Percentiles rank a stretch among this genome's conserved stretches.
Conservation (phyloP, 2,329 filamentous ascomycete genomes). For the Fusarium irregulare region DNA sequence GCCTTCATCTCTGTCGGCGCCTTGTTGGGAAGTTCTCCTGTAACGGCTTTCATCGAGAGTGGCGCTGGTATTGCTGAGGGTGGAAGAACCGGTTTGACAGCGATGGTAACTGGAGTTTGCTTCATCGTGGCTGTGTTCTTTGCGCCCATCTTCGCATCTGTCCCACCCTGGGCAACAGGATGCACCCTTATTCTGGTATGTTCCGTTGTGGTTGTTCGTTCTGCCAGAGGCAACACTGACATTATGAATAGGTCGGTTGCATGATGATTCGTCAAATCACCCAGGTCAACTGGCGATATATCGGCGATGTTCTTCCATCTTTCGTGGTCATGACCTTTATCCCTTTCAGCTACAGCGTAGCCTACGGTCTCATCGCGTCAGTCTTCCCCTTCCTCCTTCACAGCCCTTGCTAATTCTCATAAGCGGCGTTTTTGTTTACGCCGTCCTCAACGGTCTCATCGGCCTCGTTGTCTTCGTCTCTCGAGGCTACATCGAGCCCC, state of each 20-base stretch:
- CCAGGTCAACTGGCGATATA: slow-evolving; percentile 80
- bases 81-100: slow-evolving; percentile 77
- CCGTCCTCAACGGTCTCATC: slow-evolving; percentile 62
- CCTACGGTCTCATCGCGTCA: slow-evolving; percentile 79
- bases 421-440: slow-evolving; percentile 66
- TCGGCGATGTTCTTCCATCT: slow-evolving; percentile 79
- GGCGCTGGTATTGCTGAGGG: slow-evolving; percentile 81
- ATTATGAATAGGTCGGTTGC: slow-evolving; percentile 69
- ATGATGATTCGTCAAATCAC: slow-evolving; percentile 82
- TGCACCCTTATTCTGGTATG: slow-evolving; percentile 75
- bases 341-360: slow-evolving; percentile 82
- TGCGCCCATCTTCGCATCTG: slow-evolving; percentile 79
- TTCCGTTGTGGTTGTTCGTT: background rate
- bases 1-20: slow-evolving; percentile 77
- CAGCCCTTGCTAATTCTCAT: slow-evolving; percentile 8
- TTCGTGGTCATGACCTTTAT: slow-evolving; percentile 81
- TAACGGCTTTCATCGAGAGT: slow-evolving; percentile 80
- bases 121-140: slow-evolving; percentile 81
- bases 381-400: slow-evolving; percentile 43
- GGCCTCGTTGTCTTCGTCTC: slow-evolving; percentile 59
- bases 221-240: background rate
- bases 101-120: slow-evolving; percentile 74
- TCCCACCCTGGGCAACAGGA: slow-evolving; percentile 82
- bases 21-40: slow-evolving; percentile 75
- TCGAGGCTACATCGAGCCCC: slow-evolving; percentile 57